Evolutionary conservation across 305 asterid species (phyloP), one percentile per base, ranked within the genome.

Genomic region (Fraxinus ornus): DNA sequence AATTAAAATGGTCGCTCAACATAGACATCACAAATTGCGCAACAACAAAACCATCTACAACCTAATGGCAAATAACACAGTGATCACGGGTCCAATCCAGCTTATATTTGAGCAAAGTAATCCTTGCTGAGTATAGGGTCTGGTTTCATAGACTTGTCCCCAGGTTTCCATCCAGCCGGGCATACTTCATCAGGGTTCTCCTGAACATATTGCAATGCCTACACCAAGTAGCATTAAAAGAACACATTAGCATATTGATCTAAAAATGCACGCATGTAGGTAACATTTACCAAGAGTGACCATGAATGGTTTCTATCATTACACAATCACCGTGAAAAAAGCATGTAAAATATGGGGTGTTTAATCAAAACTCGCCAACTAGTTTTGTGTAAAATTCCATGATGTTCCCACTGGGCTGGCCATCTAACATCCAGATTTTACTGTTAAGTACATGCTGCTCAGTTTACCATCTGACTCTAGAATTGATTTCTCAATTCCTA

Each of bases 151-250:
- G 99, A 88, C 87, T 91, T 94, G 87, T 96, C 98, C 39, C 99
- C 99, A 3, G 99, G 99, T 90, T 96, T 96, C 99, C 99, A 96
- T 86, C 98, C 99, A 81, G 99, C 99, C 0, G 99, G 99, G 92
- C 99, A 96, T 17, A 96, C 99, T 86, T 96, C 99, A 75, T 96
- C 99, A 0, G 99, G 99, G 90, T 96, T 96, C 33, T 94, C 97
- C 89, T 96, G 98, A 78, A 96, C 98, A 9, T 88, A 96, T 84
- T 91, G 98, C 94, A 96, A 83, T 1, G 98, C 98, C 98, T 95
- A 87, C 86, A 82, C 55, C 10, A 76, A 73, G 66, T 39, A 64
- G 76, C 79, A 72, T 6, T 4, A 10, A 66, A 66, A 21, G 7
- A 66, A 49, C 21, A 49, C 21, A 49, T 49, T 49, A 49, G 62